Conservation (phyloP, 306 rosid genomes). For the Cucurbita argyrosperma region DNA sequence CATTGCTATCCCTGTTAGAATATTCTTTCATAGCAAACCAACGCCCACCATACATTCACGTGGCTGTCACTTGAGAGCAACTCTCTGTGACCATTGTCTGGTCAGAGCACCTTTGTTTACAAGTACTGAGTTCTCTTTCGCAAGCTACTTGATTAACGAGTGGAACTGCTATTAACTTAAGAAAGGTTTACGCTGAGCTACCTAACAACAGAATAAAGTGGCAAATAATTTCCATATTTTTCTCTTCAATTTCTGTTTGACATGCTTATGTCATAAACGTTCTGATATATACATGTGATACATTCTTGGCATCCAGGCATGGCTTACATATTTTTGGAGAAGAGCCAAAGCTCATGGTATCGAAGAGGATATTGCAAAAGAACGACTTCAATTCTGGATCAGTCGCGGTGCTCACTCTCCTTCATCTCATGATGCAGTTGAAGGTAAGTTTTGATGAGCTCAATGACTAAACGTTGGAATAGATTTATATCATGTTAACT, state of each 20-base stretch:
- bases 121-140: neutral
- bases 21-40: neutral
- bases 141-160: neutral
- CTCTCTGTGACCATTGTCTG: neutral
- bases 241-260: neutral
- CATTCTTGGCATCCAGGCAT: conserved; percentile 41
- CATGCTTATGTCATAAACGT: neutral
- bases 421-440: conserved; percentile 84
- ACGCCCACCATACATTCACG: neutral
- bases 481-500: too few relatives aligned
- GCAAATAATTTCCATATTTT: neutral
- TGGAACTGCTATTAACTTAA: neutral
- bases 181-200: neutral
- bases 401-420: conserved; percentile 73
- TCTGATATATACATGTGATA: neutral
- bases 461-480: neutral
- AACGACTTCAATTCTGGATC: conserved; percentile 89
- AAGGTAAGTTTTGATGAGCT: conserved; percentile 30
- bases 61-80: neutral
- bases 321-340: conserved; percentile 98
- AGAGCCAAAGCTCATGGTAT: conserved; percentile 82
- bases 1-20: neutral
- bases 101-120: neutral
- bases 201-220: neutral
- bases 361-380: conserved; percentile 70